phyloP scores from a whole-genome alignment of 495 filamentous ascomycete genomes.

The Tuber magnatum region DNA sequence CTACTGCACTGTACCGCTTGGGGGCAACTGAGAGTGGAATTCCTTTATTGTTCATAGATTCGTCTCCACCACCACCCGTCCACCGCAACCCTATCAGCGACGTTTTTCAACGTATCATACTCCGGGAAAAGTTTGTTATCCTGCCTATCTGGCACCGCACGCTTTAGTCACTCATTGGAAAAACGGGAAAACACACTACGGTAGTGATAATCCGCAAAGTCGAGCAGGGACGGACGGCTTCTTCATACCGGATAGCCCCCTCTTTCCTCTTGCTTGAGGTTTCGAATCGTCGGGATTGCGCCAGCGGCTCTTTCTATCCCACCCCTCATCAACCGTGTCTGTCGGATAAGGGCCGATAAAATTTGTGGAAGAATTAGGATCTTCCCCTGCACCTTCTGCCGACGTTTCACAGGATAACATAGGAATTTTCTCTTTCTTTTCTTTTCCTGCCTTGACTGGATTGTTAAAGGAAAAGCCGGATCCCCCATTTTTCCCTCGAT shows the following conservation, averaged over 20 bases:
- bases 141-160: conserved; percentile 25
- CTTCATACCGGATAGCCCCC: conserved; percentile 23
- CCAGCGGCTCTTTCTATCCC: conserved; percentile 32
- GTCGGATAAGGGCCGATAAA: conserved; percentile 37
- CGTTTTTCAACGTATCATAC: too few relatives aligned
- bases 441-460: conserved; percentile 16
- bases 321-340: conserved; percentile 21
- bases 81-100: conserved; percentile 7
- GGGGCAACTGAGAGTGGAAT: conserved; percentile 16
- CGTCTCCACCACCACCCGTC: conserved; percentile 17
- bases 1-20: conserved; percentile 8
- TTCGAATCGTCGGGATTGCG: conserved; percentile 31
- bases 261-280: conserved; percentile 16
- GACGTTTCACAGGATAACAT: conserved; percentile 29
- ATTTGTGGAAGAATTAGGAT: conserved; percentile 26
- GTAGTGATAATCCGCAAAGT: conserved; percentile 17
- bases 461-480: conserved; percentile 28
- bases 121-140: conserved; percentile 23
- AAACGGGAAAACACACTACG: conserved; percentile 24
- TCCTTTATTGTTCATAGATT: conserved; percentile 27
- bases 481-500: conserved; percentile 32
- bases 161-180: conserved; percentile 3
- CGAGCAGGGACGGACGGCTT: conserved; percentile 29
- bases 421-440: background rate
- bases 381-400: conserved; percentile 11